These are phyloP conservation scores for Saxispiralis lemnorum DNA, from an alignment of 495 filamentous ascomycete genomes.

Conservation along the genomic window DNA sequence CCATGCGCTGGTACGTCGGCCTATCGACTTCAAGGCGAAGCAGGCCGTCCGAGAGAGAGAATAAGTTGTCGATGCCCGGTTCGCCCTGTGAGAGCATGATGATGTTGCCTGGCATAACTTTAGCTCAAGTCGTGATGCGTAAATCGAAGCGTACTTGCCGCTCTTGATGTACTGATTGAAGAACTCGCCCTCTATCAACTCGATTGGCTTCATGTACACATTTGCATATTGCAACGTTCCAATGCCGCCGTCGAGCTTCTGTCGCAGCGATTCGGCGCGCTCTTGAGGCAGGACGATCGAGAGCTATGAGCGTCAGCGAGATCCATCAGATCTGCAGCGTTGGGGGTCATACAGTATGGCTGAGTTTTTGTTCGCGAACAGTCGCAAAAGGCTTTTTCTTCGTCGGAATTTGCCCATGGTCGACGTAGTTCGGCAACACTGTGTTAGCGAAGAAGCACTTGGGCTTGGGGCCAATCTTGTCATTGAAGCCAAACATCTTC, in stretches of 20 bases:
- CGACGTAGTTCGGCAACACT: conserved; percentile 42
- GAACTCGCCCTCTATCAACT: conserved; percentile 59
- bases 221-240: conserved; percentile 39
- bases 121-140: neutral
- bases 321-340: neutral
- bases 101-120: conserved; percentile 45
- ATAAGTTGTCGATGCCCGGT: conserved; percentile 62
- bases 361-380: conserved; percentile 48
- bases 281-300: conserved; percentile 61
- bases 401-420: conserved; percentile 49
- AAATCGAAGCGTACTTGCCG: conserved; percentile 33
- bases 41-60: conserved; percentile 54
- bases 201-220: conserved; percentile 56
- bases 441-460: conserved; percentile 62
- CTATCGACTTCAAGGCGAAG: conserved; percentile 65
- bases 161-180: conserved; percentile 74
- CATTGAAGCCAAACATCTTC: conserved; percentile 43
- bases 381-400: conserved; percentile 60
- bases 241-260: conserved; percentile 29
- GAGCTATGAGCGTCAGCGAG: conserved; percentile 30
- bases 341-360: conserved; percentile 48
- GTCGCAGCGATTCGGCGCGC: conserved; percentile 37
- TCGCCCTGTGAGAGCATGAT: conserved; percentile 83
- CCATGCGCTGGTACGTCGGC: conserved; percentile 69
- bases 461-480: conserved; percentile 37